Conservation (phyloP, 768 basidiomycete genomes). For the Fomitopsis serialis region DNA sequence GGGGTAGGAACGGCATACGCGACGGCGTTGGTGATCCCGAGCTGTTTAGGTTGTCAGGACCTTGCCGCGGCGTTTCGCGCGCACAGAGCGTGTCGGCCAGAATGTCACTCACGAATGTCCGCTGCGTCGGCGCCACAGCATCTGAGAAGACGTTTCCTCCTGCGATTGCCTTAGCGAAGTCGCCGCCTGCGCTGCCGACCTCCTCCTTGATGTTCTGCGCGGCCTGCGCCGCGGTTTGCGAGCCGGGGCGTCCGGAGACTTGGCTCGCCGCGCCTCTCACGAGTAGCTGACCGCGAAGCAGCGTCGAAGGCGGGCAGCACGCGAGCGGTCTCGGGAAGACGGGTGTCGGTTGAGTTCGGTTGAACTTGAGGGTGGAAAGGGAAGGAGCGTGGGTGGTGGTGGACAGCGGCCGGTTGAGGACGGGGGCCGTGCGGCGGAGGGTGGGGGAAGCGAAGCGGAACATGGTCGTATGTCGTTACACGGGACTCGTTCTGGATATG, state of each 20-base stretch:
- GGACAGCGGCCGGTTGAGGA: slow-evolving; percentile 11
- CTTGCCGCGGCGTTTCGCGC: not conserved
- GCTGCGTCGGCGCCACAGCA: slow-evolving; percentile 41
- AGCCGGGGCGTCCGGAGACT: slow-evolving; percentile 70
- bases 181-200: slow-evolving; percentile 67
- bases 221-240: slow-evolving; percentile 71
- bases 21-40: slow-evolving; percentile 71
- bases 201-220: slow-evolving; percentile 76
- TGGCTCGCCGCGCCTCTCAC: slow-evolving; percentile 46
- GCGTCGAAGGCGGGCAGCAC: not conserved
- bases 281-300: slow-evolving; percentile 7
- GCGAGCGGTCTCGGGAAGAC: not conserved
- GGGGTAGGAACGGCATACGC: slow-evolving; percentile 74
- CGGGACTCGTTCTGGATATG: not conserved
- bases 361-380: not conserved
- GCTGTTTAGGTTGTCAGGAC: slow-evolving; percentile 29
- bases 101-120: slow-evolving; percentile 57
- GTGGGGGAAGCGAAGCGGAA: slow-evolving; percentile 2
- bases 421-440: slow-evolving; percentile 12
- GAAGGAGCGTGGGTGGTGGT: slow-evolving; percentile 8
- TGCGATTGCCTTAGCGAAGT: slow-evolving; percentile 75
- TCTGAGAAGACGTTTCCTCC: slow-evolving; percentile 59
- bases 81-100: too few species aligned
- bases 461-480: not conserved
- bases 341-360: not conserved